These are phyloP conservation scores for Pythium diclinum DNA, from an alignment of 352 stramenopile species.

Conservation along the genomic window DNA sequence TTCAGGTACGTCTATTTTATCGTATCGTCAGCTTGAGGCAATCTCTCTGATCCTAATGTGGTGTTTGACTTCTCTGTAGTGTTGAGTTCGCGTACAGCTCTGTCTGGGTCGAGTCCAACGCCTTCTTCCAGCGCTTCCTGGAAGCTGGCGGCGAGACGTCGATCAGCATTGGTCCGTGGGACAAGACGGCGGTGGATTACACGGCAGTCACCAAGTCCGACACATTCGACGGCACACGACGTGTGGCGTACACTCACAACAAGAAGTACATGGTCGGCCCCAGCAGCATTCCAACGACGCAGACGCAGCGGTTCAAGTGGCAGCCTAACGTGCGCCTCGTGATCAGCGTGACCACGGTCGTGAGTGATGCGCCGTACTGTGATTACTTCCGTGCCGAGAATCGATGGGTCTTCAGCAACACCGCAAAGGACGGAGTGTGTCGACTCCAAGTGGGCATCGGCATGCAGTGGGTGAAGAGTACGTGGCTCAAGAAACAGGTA, in stretches of 20 bases:
- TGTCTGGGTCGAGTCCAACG: constrained; percentile 61
- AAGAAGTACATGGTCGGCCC: constrained; percentile 89
- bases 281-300: constrained; percentile 68
- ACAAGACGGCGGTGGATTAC: constrained; percentile 40
- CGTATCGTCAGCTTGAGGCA: not conserved
- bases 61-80: constrained; percentile 24
- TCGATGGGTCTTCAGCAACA: constrained; percentile 79
- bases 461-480: constrained; percentile 79
- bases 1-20: constrained; percentile 45
- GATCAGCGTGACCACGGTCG: constrained; percentile 64
- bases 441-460: constrained; percentile 63
- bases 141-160: constrained; percentile 52
- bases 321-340: constrained; percentile 43
- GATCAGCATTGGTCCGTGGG: constrained; percentile 53
- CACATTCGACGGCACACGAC: constrained; percentile 55
- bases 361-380: constrained; percentile 80
- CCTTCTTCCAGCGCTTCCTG: constrained; percentile 49
- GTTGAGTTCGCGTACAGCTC: constrained; percentile 56
- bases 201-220: constrained; percentile 55
- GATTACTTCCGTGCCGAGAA: constrained; percentile 87
- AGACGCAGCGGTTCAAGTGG: constrained; percentile 69
- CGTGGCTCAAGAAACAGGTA: constrained; percentile 87
- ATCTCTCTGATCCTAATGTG: not conserved
- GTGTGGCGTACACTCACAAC: constrained; percentile 72
- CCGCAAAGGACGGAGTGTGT: constrained; percentile 34